Base-by-base conservation (phyloP, 2,329 filamentous ascomycete genomes). In the Blastomyces gilchristii region DNA sequence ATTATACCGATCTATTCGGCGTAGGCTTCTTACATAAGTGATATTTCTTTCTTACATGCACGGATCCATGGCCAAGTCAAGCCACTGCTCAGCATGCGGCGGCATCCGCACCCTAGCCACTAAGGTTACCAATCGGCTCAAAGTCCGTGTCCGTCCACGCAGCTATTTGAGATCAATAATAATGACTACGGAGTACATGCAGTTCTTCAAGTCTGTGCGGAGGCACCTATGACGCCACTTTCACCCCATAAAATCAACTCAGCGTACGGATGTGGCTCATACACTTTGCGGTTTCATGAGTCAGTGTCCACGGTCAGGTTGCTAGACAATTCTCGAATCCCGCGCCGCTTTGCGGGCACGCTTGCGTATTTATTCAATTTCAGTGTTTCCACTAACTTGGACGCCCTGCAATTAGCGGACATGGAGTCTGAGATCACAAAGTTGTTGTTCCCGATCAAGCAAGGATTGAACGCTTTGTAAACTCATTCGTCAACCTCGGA, bases 291-390 rank as follows among this genome's bases (percentile, higher is more conserved):
- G n/a, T 22, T 22, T 22, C n/a, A 22, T 22, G n/a, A 22, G n/a
- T 22, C n/a, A 22, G n/a, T 22, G n/a, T 22, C n/a, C n/a, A 22
- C n/a, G n/a, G n/a, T 22, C n/a, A 22, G n/a, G n/a, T 22, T 22
- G n/a, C n/a, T 22, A 22, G n/a, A 22, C n/a, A 22, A 22, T 22
- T 22, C n/a, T 22, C n/a, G 74, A 66, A 86, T 81, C 63, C 78
- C 43, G 77, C 76, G 63, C 82, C 83, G 71, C 82, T 75, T 75
- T 87, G 85, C 64, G 85, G 78, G 73, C 87, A 87, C 70, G 85
- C 78, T 66, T 85, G 81, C 66, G 81, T 84, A 79, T 61, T 41
- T 34, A 34, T 34, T 34, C 7, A 3, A 6, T 34, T 34, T 7
- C 31, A 1, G 3, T 34, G 31, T 34, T 34, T 34, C 31, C 31